Evolutionary conservation across 139 green algal species (phyloP), one percentile per base, ranked within the genome.

Genomic region (Zygnema circumcarinatum): DNA sequence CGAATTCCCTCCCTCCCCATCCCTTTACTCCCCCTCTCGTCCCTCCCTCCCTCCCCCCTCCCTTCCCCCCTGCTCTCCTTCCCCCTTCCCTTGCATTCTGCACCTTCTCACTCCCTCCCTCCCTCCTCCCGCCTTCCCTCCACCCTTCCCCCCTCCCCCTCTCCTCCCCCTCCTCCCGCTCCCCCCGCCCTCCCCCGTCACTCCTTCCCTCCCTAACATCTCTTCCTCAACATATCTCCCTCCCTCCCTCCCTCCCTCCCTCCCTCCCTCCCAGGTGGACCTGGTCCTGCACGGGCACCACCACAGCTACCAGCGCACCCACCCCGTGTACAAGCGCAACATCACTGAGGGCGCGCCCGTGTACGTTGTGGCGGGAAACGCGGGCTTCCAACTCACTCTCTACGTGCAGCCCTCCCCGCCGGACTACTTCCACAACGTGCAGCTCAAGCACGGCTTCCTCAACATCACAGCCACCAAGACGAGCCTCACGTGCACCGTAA

Each of bases 281-380:
- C 32, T 95, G 52, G 90, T 93, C 0, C 11, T 96, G 0, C 79
- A 74, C 0, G 94, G 94, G 1, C 94, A 97, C 85, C 92, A 96
- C 54, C 94, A 97, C 90, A 89, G 83, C 0, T 95, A 95, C 87
- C 92, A 92, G 69, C 92, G 94, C 79, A 94, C 93, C 35, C 95
- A 93, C 92, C 88, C 89, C 31, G 93, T 95, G 33, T 74, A 86
- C 2, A 84, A 85, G 7, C 29, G 74, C 1, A 91, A 90, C 39
- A 92, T 92, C 84, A 94, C 11, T 11, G 22, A 25, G 29, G 32
- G 20, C 67, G 80, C 68, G 11, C 67, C 80, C 52, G 80, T 84
- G 29, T 84, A 87, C 54, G 68, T 87, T 29, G 80, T 84, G 76
- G 76, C 67, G 20, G 76, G 76, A 20, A 84, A 20, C 29, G 76